These are phyloP conservation scores for Cordyceps sp. DNA, from an alignment of 2,329 filamentous ascomycete genomes.

Conservation along the genomic window DNA sequence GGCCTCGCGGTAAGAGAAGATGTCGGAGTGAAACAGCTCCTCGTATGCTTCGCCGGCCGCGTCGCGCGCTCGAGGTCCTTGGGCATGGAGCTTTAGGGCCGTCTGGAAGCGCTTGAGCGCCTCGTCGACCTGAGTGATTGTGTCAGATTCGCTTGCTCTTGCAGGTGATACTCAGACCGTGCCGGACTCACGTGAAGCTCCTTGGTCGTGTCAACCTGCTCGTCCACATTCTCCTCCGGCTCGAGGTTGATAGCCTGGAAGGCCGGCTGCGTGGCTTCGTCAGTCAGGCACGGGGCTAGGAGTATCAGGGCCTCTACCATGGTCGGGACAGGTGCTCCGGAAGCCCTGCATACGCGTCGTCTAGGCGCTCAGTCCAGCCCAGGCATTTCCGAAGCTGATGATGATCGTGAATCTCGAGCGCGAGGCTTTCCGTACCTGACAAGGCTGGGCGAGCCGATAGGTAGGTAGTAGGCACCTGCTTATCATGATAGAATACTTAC, in stretches of 20 bases:
- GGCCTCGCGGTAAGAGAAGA: slow-evolving; percentile 83
- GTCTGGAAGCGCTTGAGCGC: slow-evolving; percentile 87
- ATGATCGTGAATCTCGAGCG: too few relatives aligned
- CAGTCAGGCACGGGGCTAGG: background rate
- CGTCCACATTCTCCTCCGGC: slow-evolving; percentile 75
- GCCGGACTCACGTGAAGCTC: slow-evolving; percentile 63
- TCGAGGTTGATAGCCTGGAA: slow-evolving; percentile 91
- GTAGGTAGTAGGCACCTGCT: too few relatives aligned
- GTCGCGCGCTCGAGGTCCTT: slow-evolving; percentile 59
- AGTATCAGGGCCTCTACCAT: background rate
- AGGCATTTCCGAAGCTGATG: too few relatives aligned
- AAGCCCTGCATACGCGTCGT: too few relatives aligned
- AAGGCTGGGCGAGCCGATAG: too few relatives aligned
- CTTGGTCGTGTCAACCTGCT: slow-evolving; percentile 87
- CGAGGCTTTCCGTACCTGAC: too few relatives aligned
- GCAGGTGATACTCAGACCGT: too few relatives aligned
- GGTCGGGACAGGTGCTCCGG: background rate
- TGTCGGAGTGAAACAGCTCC: slow-evolving; percentile 75
- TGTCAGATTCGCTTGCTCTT: too few relatives aligned
- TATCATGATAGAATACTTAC: too few relatives aligned
- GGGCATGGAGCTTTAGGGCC: slow-evolving; percentile 79
- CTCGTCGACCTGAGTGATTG: slow-evolving; percentile 58
- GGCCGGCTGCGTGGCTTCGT: slow-evolving; percentile 27
- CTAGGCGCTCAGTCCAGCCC: too few relatives aligned
- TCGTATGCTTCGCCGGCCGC: slow-evolving; percentile 71